These are phyloP conservation scores for Sugiyamaella grinbergsii DNA, from an alignment of 1,139 yeast species.

Conservation along the genomic window DNA sequence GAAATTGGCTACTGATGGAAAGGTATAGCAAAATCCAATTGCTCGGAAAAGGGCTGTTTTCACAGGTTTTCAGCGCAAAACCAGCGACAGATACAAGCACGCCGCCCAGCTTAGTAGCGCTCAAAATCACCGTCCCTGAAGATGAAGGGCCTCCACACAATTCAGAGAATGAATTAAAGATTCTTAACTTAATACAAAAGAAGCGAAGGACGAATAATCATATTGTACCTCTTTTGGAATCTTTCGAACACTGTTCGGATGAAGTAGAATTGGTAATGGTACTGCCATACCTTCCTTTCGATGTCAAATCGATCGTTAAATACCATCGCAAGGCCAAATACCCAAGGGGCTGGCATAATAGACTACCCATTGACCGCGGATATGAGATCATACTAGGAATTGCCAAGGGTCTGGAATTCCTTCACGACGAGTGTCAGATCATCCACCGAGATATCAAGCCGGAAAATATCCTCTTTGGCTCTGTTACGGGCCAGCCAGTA, in stretches of 20 bases:
- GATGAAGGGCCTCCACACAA: constrained; percentile 55
- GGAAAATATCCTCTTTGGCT: constrained; percentile 62
- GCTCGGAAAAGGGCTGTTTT: constrained; percentile 40
- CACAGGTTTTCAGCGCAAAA: constrained; percentile 23
- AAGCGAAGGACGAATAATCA: constrained; percentile 13
- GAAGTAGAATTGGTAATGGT: constrained; percentile 48
- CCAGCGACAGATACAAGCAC: not conserved
- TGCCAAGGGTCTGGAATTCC: constrained; percentile 51
- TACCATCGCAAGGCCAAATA: constrained; percentile 40
- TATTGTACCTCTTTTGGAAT: constrained; percentile 39
- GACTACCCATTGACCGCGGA: constrained; percentile 36
- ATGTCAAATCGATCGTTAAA: constrained; percentile 44
- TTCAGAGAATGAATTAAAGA: constrained; percentile 46
- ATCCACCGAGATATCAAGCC: constrained; percentile 92
- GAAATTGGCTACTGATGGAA: constrained; percentile 19
- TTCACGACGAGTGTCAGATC: constrained; percentile 57
- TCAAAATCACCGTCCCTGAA: constrained; percentile 51
- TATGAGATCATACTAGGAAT: constrained; percentile 48
- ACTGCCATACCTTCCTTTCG: constrained; percentile 46
- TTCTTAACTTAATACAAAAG: constrained; percentile 34
- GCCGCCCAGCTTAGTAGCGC: constrained; percentile 35
- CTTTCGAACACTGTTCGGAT: constrained; percentile 31
- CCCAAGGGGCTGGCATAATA: constrained; percentile 39
- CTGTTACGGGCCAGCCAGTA: constrained; percentile 20
- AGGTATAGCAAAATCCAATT: constrained; percentile 9